Evolutionary conservation across 73 alveolate species (phyloP).

Genomic region (Paramecium biaurelia): DNA sequence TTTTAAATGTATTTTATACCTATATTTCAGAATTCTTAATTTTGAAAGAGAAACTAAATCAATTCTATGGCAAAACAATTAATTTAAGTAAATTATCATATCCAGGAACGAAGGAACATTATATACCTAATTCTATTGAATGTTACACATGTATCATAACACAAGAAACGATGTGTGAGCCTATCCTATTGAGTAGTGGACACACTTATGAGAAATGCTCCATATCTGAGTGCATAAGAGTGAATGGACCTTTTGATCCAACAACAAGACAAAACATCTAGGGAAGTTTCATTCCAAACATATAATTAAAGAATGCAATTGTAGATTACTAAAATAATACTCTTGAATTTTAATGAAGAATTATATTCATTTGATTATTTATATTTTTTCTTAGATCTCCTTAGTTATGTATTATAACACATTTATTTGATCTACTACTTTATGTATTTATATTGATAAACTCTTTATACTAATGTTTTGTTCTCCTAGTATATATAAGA

Average conservation of each 20-base stretch:
- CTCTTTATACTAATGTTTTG: background rate
- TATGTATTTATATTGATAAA: background rate
- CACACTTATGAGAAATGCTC: constrained; percentile 19
- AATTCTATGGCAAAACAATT: background rate
- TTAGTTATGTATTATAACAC: background rate
- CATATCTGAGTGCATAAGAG: background rate
- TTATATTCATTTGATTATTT: background rate
- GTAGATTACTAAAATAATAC: background rate
- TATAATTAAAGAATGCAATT: background rate
- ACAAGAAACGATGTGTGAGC: background rate
- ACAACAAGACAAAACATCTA: background rate
- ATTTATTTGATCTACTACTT: background rate
- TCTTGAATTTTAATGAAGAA: constrained; percentile 7
- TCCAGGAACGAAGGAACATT: background rate
- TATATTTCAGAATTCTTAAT: background rate
- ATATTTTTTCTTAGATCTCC: background rate
- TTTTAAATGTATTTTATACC: background rate
- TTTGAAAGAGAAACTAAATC: background rate
- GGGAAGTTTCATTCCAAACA: background rate
- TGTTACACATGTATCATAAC: background rate
- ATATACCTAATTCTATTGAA: background rate
- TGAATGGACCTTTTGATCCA: background rate
- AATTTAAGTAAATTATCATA: background rate
- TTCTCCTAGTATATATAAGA: too few relatives aligned
- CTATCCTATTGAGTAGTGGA: background rate